Evolutionary conservation across 2,329 filamentous ascomycete genomes (phyloP), one percentile per base, ranked within the genome.

Genomic region (Colletotrichum sublineola): DNA sequence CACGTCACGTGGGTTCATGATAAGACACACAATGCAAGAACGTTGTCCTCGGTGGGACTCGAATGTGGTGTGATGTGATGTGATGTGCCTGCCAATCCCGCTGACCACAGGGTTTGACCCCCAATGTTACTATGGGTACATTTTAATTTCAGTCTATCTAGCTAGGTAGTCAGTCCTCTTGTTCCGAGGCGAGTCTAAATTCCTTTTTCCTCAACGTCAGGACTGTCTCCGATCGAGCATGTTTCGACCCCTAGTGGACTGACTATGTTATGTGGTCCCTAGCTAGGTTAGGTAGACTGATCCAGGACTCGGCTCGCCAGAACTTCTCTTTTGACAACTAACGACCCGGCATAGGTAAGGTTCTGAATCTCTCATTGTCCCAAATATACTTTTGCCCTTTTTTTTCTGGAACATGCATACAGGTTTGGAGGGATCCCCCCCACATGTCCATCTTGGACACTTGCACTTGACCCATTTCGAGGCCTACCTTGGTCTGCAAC

Each of bases 1-100:
- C 24, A 24, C 36, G 36, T 44, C 68, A 68, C 57, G 68, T 68
- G 68, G 62, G 42, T 24, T 31, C 20, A 20, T 50, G 64, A 68
- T 57, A 62, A 61, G 40, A 24, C 48, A 50, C 11, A 50, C n/a
- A 20, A 53, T 42, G 38, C 44, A 64, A 29, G 36, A 42, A 20
- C 38, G 62, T 31, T 55, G 24, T 44, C 24, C 24, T 24, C 24
- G 50, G 29, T 56, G 40, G 38, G 24, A n/a, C 46, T 33, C 7
- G 15, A 15, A 2, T 15, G 14, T 12, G n/a, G n/a, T n/a, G n/a
- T 24, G 24, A 24, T 24, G 24, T 24, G 24, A 24, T 24, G 24
- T 24, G 24, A 24, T 24, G 24, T 24, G 24, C 55, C 46, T 62
- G 15, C 8, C 46, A 31, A 18, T 31, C 20, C 4, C 42, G 36